Evolutionary conservation across 331 rosid genomes (phyloP), one percentile per base, ranked within the genome.

Genomic region (Rosa hybrid): DNA sequence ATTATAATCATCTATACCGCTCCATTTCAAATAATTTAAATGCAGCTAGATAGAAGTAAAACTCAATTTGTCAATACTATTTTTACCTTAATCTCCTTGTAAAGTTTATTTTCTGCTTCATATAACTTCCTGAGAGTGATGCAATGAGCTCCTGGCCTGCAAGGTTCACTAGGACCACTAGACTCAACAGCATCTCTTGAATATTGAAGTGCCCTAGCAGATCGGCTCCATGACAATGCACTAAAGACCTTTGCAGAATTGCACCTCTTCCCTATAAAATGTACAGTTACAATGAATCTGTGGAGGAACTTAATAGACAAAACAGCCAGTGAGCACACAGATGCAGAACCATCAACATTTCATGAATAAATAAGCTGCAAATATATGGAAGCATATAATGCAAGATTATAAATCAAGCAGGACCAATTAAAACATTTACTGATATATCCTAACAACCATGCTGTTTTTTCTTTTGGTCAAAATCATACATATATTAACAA

Each of bases 71-170:
- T 50, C 71, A 50, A 77, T 45, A 59, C 20, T 68, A 44, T 75
- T 72, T 85, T 87, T 80, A 93, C 99, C 98, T 95, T 95, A 6
- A 91, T 45, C 63, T 91, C 92, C 87, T 89, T 87, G 83, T 81
- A 90, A 84, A 95, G 97, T 77, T 79, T 90, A 88, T 85, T 86
- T 82, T 95, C 99, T 25, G 86, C 91, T 0, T 81, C 90, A 78
- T 86, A 88, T 78, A 95, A 82, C 34, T 86, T 95, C 82, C 83
- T 82, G 51, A 95, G 97, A 69, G 99, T 93, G 77, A 87, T 73
- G 79, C 92, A 91, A 87, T 95, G 98, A 86, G 96, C 99, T 80
- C 98, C 99, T 11, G 97, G 98, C 91, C 75, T 89, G 85, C 98
- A 95, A 54, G 99, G 97, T 81, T 87, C 98, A 68, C 80, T 85